These are phyloP conservation scores for Madurella fahalii DNA, from an alignment of 2,329 filamentous ascomycete species.

Conservation along the genomic window DNA sequence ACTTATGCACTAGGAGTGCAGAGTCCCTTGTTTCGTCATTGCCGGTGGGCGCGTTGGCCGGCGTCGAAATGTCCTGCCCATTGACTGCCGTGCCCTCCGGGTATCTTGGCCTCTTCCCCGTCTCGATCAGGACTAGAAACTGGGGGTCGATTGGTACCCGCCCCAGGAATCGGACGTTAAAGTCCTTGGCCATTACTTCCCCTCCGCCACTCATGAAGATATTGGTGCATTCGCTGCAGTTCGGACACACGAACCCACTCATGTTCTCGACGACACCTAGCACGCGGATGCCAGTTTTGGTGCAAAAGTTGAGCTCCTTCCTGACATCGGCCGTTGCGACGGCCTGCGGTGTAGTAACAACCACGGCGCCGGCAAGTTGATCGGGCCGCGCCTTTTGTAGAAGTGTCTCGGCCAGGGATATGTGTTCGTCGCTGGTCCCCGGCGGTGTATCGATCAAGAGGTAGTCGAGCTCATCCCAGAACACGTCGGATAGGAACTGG, in stretches of 20 bases:
- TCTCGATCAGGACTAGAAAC: conserved; percentile 84
- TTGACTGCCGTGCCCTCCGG: conserved; percentile 62
- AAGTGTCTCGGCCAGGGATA: conserved; percentile 85
- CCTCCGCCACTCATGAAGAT: conserved; percentile 91
- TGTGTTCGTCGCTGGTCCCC: conserved; percentile 95
- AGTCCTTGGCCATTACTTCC: conserved; percentile 81
- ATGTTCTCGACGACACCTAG: conserved; percentile 96
- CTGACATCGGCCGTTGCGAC: conserved; percentile 90
- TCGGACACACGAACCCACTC: conserved; percentile 82
- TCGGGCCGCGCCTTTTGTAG: conserved; percentile 58
- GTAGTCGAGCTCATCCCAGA: conserved; percentile 86
- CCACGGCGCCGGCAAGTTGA: conserved; percentile 79
- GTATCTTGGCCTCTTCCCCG: conserved; percentile 60
- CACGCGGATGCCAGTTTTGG: conserved; percentile 73
- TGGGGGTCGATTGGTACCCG: conserved; percentile 88
- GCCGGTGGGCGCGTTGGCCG: conserved; percentile 27
- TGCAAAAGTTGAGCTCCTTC: conserved; percentile 91
- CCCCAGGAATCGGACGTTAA: conserved; percentile 77
- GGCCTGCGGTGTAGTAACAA: conserved; percentile 94
- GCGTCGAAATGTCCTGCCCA: conserved; percentile 49
- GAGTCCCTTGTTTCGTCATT: conserved; percentile 34
- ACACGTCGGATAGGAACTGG: conserved; percentile 88
- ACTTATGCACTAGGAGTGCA: conserved; percentile 63
- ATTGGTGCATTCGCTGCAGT: conserved; percentile 82
- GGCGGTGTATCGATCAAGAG: conserved; percentile 94